Conservation (phyloP, 2,329 filamentous ascomycete species). For the Arthroderma sp. region DNA sequence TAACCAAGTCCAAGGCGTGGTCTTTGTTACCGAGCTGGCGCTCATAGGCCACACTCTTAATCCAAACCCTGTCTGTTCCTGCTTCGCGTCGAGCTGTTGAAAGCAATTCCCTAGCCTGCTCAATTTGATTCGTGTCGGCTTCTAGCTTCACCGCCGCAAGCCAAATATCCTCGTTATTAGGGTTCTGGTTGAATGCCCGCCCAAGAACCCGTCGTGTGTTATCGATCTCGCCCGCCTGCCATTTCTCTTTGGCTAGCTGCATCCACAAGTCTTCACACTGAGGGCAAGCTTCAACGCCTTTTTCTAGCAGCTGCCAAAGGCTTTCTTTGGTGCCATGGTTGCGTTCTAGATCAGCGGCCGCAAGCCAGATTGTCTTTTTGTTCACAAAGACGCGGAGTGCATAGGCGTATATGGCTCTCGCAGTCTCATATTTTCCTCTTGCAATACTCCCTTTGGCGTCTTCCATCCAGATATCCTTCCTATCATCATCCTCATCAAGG, state of each 20-base stretch:
- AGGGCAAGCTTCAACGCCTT: conserved; percentile 86
- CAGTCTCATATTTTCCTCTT: conserved; percentile 75
- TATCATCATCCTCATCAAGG: conserved; percentile 89
- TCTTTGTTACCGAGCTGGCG: conserved; percentile 69
- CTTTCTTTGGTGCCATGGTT: conserved; percentile 75
- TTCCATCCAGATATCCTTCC: conserved; percentile 91
- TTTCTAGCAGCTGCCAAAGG: conserved; percentile 75
- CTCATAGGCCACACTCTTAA: conserved; percentile 90
- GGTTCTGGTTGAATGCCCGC: conserved; percentile 85
- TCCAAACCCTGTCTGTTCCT: conserved; percentile 91
- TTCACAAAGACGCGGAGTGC: conserved; percentile 79
- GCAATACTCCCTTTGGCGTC: conserved; percentile 75
- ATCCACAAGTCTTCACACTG: conserved; percentile 89
- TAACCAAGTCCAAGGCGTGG: conserved; percentile 72
- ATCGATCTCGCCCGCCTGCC: conserved; percentile 76
- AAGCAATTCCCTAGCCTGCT: conserved; percentile 71
- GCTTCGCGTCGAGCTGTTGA: conserved; percentile 74
- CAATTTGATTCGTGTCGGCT: conserved; percentile 71
- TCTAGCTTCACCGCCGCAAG: conserved; percentile 92
- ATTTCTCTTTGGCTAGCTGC: conserved; percentile 89
- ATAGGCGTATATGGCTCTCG: conserved; percentile 85
- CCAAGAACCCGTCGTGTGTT: conserved; percentile 76
- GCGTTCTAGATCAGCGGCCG: conserved; percentile 80
- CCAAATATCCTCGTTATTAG: conserved; percentile 97
- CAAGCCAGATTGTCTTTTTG: conserved; percentile 78